Base-by-base conservation (phyloP, 495 filamentous ascomycete genomes). In the Penicillium waksmanii region DNA sequence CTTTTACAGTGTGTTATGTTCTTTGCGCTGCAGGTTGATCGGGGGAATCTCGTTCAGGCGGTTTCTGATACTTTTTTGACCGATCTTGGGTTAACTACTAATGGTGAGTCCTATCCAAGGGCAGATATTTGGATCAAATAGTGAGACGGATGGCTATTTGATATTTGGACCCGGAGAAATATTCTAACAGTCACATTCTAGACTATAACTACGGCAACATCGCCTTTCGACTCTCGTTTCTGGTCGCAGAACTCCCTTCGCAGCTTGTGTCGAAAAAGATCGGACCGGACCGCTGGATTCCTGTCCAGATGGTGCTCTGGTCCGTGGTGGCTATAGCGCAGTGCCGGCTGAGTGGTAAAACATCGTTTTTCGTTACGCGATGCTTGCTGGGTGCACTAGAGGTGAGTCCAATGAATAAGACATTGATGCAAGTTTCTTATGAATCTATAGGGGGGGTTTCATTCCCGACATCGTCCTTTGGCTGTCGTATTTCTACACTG, bases 271-370 rank as follows among this genome's bases (percentile, higher is more conserved):
- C 48, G 2, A 62, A 62, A 38, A 48, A 51, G 34, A 25, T 55
- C 7, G 60, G 60, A 3, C 60, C 60, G 3, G 60, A 72, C 43
- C 55, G 64, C 51, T 72, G 69, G 66, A 72, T 72, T 31, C 69
- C 69, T 25, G 58, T 85, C 17, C 89, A 92, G 66, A 92, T 93
- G 73, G 73, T 87, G 0, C 73, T 86, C 0, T 94, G 90, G 88
- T 87, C 84, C 33, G 64, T 91, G 4, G 86, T 92, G 10, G 87
- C 89, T 0, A 76, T 75, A 43, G 73, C 75, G 4, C 89, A 93
- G 66, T 84, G 84, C 15, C 81, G 77, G 40, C 65, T 94, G 15
- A 78, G 60, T 18, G 85, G 86, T 0, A 76, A 82, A 11, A 63
- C 71, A 0, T 86, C 87, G 0, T 94, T 93, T 66, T 80, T 85